Base-by-base conservation (phyloP, 1,284 basidiomycete species). In the Ustilago xerochloae region DNA sequence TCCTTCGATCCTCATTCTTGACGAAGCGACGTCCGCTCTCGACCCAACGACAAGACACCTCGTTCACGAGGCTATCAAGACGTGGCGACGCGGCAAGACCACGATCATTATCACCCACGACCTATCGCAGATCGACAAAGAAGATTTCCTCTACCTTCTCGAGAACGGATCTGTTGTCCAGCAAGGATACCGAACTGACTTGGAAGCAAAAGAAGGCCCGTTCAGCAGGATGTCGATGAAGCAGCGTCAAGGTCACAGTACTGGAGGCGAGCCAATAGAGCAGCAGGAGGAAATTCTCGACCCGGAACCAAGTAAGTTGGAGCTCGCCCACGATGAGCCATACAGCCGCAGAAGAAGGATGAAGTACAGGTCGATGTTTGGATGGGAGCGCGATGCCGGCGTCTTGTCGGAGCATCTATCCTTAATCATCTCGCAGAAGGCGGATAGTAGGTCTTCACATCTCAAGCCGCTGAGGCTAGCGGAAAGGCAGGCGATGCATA, bases 51-150 rank as follows among this genome's bases (percentile, higher is more conserved):
- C 93, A 3, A 91, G 94, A 22, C 87, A 93, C 35, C 88, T 94
- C 39, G 93, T 98, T 9, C 93, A 93, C 73, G 91, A 93, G 71
- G 93, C 93, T 0, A 89, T 98, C 85, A 92, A 92, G 81, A 85
- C 85, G 18, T 95, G 93, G 92, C 88, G 94, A 20, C 85, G 84
- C 24, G 91, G 92, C 85, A 90, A 89, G 81, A 97, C 95, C 0
- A 99, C 96, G 0, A 91, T 99, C 80, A 91, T 98, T 65, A 97
- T 98, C 85, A 97, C 95, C 0, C 96, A 98, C 84, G 95, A 98
- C 80, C 89, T 98, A 12, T 91, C 91, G 0, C 92, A 94, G 79
- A 92, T 99, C 75, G 86, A 86, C 4, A 57, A 87, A 0, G 85
- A 87, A 16, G 95, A 98, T 84, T 98, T 96, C 77, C 91, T 96